Conservation (phyloP, 305 asterid species). For the Fraxinus latifolia region DNA sequence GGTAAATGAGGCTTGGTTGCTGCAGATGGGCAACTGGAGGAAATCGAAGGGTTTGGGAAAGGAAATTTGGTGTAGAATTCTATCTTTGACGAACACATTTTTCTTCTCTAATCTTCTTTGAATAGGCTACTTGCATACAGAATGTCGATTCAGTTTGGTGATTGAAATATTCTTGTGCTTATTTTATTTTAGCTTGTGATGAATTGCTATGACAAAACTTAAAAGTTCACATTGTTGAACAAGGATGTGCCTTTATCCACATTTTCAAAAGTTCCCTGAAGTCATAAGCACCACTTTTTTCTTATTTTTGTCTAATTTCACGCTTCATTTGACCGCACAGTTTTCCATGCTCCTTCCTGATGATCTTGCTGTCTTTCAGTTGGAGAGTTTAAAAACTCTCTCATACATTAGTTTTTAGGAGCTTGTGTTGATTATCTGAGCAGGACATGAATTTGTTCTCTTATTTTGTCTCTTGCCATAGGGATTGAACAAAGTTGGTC, state of each 20-base stretch:
- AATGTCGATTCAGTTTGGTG: not conserved
- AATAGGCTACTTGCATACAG: not conserved
- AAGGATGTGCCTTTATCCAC: not conserved
- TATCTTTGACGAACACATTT: not conserved
- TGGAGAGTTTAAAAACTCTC: not conserved
- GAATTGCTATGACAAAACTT: constrained; percentile 9
- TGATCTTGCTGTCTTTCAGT: not conserved
- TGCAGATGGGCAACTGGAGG: not conserved
- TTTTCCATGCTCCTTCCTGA: constrained; percentile 9
- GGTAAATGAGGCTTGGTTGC: not conserved
- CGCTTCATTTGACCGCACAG: not conserved
- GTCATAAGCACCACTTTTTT: not conserved
- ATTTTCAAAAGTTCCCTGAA: not conserved
- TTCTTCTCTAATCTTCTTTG: not conserved
- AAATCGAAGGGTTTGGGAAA: not conserved
- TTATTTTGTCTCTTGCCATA: constrained; percentile 15
- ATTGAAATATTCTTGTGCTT: not conserved
- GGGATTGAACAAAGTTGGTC: constrained; percentile 35
- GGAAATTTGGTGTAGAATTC: not conserved
- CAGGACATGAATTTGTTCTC: not conserved
- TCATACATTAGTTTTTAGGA: not conserved
- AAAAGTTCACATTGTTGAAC: not conserved
- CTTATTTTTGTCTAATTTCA: not conserved
- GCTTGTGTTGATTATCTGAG: not conserved
- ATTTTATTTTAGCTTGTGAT: not conserved